Evolutionary conservation across 192 early-diverging fungal species (phyloP), one percentile per base, ranked within the genome.

Genomic region (Obelidium mucronatum): DNA sequence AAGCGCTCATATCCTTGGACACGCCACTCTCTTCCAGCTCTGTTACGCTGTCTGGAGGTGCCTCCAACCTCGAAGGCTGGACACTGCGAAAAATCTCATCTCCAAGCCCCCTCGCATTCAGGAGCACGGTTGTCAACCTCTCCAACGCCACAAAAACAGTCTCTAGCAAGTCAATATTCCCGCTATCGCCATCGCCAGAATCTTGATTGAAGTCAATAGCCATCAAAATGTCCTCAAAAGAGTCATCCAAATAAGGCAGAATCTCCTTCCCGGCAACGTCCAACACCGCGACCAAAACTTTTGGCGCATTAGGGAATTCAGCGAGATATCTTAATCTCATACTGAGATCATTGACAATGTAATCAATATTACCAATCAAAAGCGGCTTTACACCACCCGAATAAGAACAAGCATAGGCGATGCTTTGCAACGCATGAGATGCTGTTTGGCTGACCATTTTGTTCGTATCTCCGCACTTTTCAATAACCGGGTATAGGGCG

Each of bases 191-290:
- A n/a, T n/a, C n/a, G n/a, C n/a, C n/a, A n/a, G n/a, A n/a, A n/a
- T n/a, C n/a, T 40, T 59, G 48, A 44, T 78, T 68, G 55, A 77
- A 75, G 30, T 75, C 69, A 55, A 85, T 26, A 8, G 79, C 72
- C 51, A 77, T 73, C 63, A 82, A 26, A 6, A 85, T 64, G 42
- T 82, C 74, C n/a, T 85, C 84, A 30, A 85, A 74, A 13, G 59
- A 56, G 40, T 80, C 84, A 42, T 60, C 53, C 77, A 82, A 78
- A 56, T 63, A 77, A 6, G 80, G 75, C 33, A 85, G 31, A 26
- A 80, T 67, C 3, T 55, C 77, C 2, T 15, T 22, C 51, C 79
- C 76, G 5, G 77, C 64, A 11, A 79, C 80, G 30, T 63, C 19
- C 3, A 82, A 55, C 2, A 78, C 74, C 13, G 81, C 81, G 11